Evolutionary conservation across 345 rosid species (phyloP).

Genomic region (Passiflora organensis): DNA sequence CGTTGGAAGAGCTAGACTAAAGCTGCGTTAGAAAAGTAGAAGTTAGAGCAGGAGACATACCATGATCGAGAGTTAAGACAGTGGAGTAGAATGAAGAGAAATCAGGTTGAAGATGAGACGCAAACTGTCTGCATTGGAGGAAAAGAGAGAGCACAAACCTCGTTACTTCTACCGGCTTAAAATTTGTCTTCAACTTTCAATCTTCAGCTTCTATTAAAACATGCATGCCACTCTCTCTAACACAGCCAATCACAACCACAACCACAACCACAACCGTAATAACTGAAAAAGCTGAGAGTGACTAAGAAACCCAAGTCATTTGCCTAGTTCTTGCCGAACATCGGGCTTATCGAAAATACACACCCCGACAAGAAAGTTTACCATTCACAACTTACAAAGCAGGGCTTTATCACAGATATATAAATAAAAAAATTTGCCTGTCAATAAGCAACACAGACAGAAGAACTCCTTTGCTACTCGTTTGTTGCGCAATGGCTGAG

Average conservation of each 20-base stretch:
- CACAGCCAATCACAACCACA: too few species aligned
- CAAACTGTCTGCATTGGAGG: neutral
- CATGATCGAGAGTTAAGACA: slow-evolving; percentile 1
- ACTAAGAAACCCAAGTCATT: slow-evolving; percentile 8
- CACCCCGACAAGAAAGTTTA: too few species aligned
- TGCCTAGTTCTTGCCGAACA: slow-evolving; percentile 1
- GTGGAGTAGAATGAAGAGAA: slow-evolving; percentile 2
- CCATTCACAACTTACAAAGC: too few species aligned
- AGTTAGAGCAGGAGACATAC: slow-evolving; percentile 1
- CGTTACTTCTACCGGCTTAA: neutral
- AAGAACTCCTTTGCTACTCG: too few species aligned
- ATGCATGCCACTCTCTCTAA: neutral
- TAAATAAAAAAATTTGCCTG: too few species aligned
- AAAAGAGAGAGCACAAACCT: neutral
- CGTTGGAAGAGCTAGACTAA: too few species aligned
- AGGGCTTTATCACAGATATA: too few species aligned
- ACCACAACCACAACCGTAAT: too few species aligned
- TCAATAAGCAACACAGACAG: too few species aligned
- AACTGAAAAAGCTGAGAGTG: neutral
- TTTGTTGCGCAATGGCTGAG: too few species aligned
- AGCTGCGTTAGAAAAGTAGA: neutral
- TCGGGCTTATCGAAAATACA: neutral
- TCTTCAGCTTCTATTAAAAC: too few species aligned
- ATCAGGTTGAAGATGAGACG: neutral
- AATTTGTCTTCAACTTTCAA: slow-evolving; percentile 4